Evolutionary conservation across 805 yeast genomes (phyloP).

Genomic region (Cyberlindnera americana): DNA sequence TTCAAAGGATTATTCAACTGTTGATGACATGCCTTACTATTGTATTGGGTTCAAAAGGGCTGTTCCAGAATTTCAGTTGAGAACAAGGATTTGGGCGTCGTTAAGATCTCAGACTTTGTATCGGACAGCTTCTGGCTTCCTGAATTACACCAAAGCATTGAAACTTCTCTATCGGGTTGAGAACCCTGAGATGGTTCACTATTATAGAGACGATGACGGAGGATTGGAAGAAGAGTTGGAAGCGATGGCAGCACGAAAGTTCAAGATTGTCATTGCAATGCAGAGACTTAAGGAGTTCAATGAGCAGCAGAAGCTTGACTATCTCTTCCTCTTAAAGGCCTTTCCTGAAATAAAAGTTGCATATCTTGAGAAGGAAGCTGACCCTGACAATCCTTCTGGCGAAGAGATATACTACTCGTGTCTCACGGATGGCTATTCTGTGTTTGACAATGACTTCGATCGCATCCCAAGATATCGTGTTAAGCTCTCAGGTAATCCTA

Average conservation of each 20-base stretch:
- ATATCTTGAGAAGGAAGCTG: conserved; percentile 45
- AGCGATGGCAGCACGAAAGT: conserved; percentile 74
- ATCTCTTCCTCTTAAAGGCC: conserved; percentile 61
- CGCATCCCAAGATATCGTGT: conserved; percentile 62
- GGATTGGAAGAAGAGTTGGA: conserved; percentile 63
- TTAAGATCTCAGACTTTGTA: conserved; percentile 78
- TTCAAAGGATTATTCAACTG: not conserved
- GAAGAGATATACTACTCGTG: conserved; percentile 54
- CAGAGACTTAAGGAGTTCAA: conserved; percentile 71
- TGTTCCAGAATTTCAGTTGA: conserved; percentile 54
- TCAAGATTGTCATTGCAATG: conserved; percentile 80
- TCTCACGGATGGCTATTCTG: conserved; percentile 58
- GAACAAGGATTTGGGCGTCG: conserved; percentile 89
- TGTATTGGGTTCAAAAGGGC: conserved; percentile 71
- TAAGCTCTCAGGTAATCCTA: conserved; percentile 89
- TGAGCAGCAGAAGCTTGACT: conserved; percentile 62
- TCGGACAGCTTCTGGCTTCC: conserved; percentile 79
- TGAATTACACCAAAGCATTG: conserved; percentile 73
- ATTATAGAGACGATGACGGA: conserved; percentile 44
- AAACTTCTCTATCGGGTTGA: conserved; percentile 67
- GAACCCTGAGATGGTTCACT: conserved; percentile 48
- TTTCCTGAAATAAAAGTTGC: conserved; percentile 66
- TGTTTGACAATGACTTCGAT: conserved; percentile 49
- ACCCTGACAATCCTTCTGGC: conserved; percentile 24
- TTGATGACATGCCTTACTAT: conserved; percentile 62